phyloP scores from a whole-genome alignment of 805 yeast species.

The Osmozyma mogii region DNA sequence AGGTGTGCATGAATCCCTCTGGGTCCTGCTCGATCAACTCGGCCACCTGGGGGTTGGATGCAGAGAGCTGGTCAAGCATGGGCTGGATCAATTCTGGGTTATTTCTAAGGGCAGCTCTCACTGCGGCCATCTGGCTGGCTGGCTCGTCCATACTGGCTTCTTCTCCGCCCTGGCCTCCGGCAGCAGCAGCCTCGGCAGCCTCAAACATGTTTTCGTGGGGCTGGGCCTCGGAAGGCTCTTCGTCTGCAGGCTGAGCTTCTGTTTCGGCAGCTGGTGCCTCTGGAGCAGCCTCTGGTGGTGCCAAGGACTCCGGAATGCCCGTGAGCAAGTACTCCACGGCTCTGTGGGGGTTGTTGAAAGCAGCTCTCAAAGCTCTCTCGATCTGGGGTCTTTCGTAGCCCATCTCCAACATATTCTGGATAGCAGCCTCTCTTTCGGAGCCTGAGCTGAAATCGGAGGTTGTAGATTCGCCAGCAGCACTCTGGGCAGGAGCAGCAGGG shows the following conservation, averaged over 20 bases:
- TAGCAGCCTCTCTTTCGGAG: constrained; percentile 65
- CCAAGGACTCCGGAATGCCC: constrained; percentile 71
- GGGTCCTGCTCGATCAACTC: constrained; percentile 76
- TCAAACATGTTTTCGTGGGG: constrained; percentile 45
- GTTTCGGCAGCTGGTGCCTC: constrained; percentile 13
- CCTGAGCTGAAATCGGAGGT: constrained; percentile 68
- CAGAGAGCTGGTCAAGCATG: constrained; percentile 72
- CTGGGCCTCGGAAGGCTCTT: constrained; percentile 17
- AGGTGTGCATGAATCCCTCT: constrained; percentile 74
- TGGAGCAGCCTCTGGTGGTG: constrained; percentile 20
- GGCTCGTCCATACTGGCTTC: constrained; percentile 31
- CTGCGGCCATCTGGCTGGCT: constrained; percentile 42
- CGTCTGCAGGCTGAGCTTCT: constrained; percentile 11
- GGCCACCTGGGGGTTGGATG: constrained; percentile 78
- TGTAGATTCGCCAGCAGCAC: constrained; percentile 7
- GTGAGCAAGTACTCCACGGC: constrained; percentile 92
- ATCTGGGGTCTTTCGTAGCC: constrained; percentile 87
- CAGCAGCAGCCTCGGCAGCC: constrained; percentile 37
- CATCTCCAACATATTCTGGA: constrained; percentile 86
- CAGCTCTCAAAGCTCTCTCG: constrained; percentile 86
- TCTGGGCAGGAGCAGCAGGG: constrained; percentile 18
- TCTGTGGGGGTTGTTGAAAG: constrained; percentile 94
- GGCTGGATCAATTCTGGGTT: constrained; percentile 87
- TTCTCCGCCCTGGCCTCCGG: constrained; percentile 17
- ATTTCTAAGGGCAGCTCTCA: constrained; percentile 72